Evolutionary conservation across 1,139 yeast species (phyloP), one percentile per base, ranked within the genome.

Genomic region (Petasospora rhodanensis): DNA sequence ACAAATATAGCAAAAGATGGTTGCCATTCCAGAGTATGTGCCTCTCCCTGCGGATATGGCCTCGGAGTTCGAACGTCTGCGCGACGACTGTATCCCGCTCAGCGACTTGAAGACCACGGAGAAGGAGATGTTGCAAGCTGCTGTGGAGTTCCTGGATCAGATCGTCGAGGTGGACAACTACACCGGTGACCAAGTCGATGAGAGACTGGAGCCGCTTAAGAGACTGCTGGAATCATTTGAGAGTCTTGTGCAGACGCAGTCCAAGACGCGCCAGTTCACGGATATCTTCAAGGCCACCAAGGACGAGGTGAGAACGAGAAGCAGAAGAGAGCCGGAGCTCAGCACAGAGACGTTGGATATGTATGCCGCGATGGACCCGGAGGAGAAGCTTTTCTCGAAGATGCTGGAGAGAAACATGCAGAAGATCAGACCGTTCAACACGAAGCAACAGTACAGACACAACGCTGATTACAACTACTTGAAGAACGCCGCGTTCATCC

Each of bases 261-360:
- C 13, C 3, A 31, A 36, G 12, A 26, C 38, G 0, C 15, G 9
- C 0, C 15, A 12, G 7, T 47, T 45, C 26, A 14, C 21, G 4
- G 12, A 11, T 0, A 26, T 29, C 4, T 46, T 43, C 21, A 14
- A 26, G 3, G n/a, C 24, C 3, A 22, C 44, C 1, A 46, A 40
- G 22, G 19, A 28, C 2, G 19, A 10, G 2, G 32, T 46, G 2
- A 29, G 37, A 12, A 12, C 8, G 1, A 18, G 28, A 15, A 13
- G 28, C 5, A 32, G 43, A 12, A 22, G 22, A 1, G 57, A 52
- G 21, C 42, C 50, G 2, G 58, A 50, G 10, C 40, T 64, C 6
- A 39, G 47, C 1, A 35, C 62, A 13, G 50, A 49, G 2, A 58
- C 54, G 8, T 32, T 63, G 7, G 51, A 45, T 11, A 10, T 30